A percentile compares a stretch with the other conserved stretches of the same genome.
Conservation (phyloP, 176 grass and related monocot species). For the Miscanthus lutarioriparius region DNA sequence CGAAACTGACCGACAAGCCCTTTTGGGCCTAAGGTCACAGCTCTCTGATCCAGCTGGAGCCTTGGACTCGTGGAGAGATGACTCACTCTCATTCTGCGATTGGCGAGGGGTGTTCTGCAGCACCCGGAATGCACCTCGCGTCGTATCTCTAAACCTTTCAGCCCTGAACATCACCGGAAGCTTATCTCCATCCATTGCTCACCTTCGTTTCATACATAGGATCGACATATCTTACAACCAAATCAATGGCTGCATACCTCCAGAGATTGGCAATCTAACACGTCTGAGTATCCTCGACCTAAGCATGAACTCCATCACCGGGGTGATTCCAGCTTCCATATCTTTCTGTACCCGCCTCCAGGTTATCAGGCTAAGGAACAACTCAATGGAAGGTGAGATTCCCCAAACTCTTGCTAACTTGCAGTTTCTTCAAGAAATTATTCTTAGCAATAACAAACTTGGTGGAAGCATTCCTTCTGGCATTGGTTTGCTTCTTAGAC, state of each 20-base stretch:
- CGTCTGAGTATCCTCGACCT: slow-evolving; percentile 25
- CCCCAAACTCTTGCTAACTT: slow-evolving; percentile 35
- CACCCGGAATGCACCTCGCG: no score
- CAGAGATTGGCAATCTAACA: slow-evolving; percentile 4
- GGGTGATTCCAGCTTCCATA: slow-evolving; percentile 34
- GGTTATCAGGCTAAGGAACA: slow-evolving; percentile 21
- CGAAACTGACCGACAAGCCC: slow-evolving; percentile 19
- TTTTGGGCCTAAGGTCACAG: slow-evolving; percentile 45
- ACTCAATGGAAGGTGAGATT: slow-evolving; percentile 40
- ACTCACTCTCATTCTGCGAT: slow-evolving; percentile 27
- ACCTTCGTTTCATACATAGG: background rate
- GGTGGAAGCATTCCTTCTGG: slow-evolving; percentile 31
- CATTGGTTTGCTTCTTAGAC: no score
- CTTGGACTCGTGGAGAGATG: slow-evolving; percentile 42
- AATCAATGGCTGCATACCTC: slow-evolving; percentile 27
- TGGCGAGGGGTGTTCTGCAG: no score
- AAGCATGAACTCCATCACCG: slow-evolving; percentile 40
- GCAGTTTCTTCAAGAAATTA: slow-evolving; percentile 19
- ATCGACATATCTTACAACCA: slow-evolving; percentile 19
- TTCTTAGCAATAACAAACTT: slow-evolving; percentile 36
- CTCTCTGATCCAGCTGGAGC: slow-evolving; percentile 26
- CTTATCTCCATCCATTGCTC: background rate
- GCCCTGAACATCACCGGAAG: background rate
- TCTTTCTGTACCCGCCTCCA: slow-evolving; percentile 38
- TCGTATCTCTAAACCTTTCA: no score